These are phyloP conservation scores for Marasmius fiardii DNA, from an alignment of 1,284 basidiomycete genomes.

Conservation along the genomic window DNA sequence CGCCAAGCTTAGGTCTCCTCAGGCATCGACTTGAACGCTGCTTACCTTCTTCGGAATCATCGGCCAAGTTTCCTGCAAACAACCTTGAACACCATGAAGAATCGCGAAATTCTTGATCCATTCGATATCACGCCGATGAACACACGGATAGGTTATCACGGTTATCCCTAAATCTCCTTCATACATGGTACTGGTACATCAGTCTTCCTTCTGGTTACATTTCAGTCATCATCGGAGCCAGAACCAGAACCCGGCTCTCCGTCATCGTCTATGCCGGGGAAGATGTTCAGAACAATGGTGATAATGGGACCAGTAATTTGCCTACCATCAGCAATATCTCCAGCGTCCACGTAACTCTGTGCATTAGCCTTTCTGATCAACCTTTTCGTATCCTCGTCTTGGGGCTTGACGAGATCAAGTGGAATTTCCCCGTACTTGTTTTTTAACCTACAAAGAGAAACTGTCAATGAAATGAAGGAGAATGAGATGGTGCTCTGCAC, in stretches of 20 bases:
- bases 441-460: conserved; percentile 50
- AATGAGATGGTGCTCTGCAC: conserved; percentile 19
- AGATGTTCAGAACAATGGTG: background rate
- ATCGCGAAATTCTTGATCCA: background rate
- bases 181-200: background rate
- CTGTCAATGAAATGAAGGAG: background rate
- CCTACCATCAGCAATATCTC: conserved; percentile 43
- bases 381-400: conserved; percentile 40
- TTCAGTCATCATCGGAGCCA: conserved; percentile 31
- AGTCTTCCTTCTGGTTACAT: background rate
- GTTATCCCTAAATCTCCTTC: background rate
- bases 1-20: too few relatives aligned
- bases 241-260: conserved; percentile 29
- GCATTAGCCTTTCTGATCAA: conserved; percentile 52
- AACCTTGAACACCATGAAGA: background rate
- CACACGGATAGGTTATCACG: background rate
- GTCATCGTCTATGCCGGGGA: conserved; percentile 29
- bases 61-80: too few relatives aligned
- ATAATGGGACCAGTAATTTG: background rate
- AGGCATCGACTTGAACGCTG: too few relatives aligned
- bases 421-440: conserved; percentile 67
- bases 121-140: background rate
- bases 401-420: conserved; percentile 52
- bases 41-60: too few relatives aligned
- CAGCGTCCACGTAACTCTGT: conserved; percentile 31